Conservation (phyloP, 192 early-diverging fungal species). For the Entomortierella lignicola region DNA sequence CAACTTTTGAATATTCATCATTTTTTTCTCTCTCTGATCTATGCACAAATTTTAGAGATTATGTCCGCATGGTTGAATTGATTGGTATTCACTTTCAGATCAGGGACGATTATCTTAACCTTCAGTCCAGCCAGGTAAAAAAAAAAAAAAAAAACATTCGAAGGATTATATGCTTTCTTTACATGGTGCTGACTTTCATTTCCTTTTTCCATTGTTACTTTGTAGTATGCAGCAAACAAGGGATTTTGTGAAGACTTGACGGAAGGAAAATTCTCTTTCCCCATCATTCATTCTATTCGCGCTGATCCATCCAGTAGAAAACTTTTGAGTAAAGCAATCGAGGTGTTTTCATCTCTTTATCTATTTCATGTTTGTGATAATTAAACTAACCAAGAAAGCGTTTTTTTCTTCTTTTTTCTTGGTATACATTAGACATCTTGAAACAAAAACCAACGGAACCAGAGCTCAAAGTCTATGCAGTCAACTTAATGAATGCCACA, state of each 20-base stretch:
- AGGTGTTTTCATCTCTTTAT: constrained; percentile 14
- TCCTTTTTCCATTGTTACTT: background rate
- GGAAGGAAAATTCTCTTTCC: constrained; percentile 99
- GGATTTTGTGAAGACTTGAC: constrained; percentile 99
- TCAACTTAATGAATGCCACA: constrained; percentile 82
- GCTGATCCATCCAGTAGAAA: constrained; percentile 68
- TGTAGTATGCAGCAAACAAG: constrained; percentile 91
- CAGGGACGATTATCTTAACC: constrained; percentile 96
- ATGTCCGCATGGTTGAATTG: constrained; percentile 81
- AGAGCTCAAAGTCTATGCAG: constrained; percentile 89
- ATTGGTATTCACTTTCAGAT: constrained; percentile 98
- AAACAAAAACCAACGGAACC: constrained; percentile 84
- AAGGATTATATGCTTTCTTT: background rate
- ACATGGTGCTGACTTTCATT: background rate
- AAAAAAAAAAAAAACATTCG: background rate
- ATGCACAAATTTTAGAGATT: constrained; percentile 77
- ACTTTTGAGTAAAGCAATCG: constrained; percentile 82
- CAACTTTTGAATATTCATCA: too few relatives aligned
- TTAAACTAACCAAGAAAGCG: too few relatives aligned
- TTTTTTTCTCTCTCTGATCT: too few relatives aligned
- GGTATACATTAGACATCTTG: constrained; percentile 75
- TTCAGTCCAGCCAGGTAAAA: constrained; percentile 81
- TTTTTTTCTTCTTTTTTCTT: too few relatives aligned
- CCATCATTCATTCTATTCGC: constrained; percentile 89
- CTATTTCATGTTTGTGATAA: too few relatives aligned